Evolutionary conservation across 1,284 basidiomycete genomes (phyloP), one percentile per base, ranked within the genome.

Genomic region (Coriolopsis trogii): DNA sequence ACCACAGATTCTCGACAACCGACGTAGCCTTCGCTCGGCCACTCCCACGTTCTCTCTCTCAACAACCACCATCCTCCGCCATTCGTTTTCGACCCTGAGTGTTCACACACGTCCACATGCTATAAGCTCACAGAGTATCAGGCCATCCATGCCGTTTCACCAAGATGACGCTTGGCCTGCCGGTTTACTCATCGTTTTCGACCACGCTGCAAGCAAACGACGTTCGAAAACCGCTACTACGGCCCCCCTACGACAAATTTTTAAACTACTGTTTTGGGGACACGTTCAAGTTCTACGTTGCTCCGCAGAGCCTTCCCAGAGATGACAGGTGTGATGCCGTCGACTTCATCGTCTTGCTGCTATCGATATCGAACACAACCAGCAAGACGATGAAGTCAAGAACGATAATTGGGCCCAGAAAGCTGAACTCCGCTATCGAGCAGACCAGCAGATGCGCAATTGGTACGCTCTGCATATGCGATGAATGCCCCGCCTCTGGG

Each of bases 191-290:
- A 36, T 41, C 24, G 61, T 63, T 39, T 63, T 66, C 51, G 47
- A 63, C 7, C 20, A 46, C 46, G 52, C 51, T 40, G 20, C 16
- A 49, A 36, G 38, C 36, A 33, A 15, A n/a, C 37, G 31, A 40
- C 41, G 16, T 18, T 58, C 48, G 61, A 55, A 21, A 54, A 57
- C 39, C 59, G 53, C 37, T 66, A 66, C 46, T 65, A 62, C 53
- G 64, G 63, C 8, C 59, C n/a, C n/a, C 63, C 12, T 66, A 64
- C 41, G 55, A 63, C 56, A 64, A 56, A 45, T 57, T 65, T 20
- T 33, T 65, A 15, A 59, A 61, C 55, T 66, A 65, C 46, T 58
- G 55, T 43, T 53, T 64, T 25, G 63, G 58, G 12, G 49, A 50
- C 23, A 46, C 57, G 34, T 63, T 62, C 57, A 47, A 21, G 25